phyloP scores from a whole-genome alignment of 208 protist genomes.

The Lotmaria passim region DNA sequence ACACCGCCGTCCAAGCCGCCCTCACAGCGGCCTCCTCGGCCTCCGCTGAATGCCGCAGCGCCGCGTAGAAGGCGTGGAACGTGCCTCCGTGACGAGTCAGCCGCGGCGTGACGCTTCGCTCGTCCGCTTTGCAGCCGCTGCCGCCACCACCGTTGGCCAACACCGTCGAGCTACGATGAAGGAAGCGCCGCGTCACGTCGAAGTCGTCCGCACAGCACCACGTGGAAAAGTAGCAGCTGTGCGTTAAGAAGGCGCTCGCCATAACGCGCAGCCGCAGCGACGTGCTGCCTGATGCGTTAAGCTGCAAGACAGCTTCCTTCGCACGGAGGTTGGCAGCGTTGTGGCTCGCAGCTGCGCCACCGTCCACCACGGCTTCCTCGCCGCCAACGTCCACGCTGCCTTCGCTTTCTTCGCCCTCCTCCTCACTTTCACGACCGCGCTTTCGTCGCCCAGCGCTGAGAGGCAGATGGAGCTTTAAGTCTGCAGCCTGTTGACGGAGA shows the following conservation, averaged over 20 bases:
- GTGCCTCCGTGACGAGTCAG: neutral
- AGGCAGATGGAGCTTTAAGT: neutral
- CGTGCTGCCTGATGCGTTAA: neutral
- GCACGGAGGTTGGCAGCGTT: neutral
- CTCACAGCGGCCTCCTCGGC: neutral
- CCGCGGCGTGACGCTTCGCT: neutral
- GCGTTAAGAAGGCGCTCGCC: conserved; percentile 6
- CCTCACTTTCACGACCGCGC: conserved; percentile 1
- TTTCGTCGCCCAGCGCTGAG: neutral
- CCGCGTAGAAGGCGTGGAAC: conserved; percentile 21
- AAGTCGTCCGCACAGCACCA: conserved; percentile 36
- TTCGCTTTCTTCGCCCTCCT: neutral
- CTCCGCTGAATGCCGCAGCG: conserved; percentile 5
- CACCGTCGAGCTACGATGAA: too few relatives aligned
- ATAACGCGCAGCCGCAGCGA: conserved; percentile 8
- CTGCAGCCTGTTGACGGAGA: neutral
- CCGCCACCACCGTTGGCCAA: too few relatives aligned
- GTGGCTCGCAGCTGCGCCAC: too few relatives aligned
- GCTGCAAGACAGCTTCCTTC: neutral
- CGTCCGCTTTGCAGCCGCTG: too few relatives aligned
- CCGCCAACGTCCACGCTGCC: too few relatives aligned
- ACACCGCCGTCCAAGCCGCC: neutral
- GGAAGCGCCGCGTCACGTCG: conserved; percentile 14
- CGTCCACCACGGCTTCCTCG: too few relatives aligned
- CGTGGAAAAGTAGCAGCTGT: conserved; percentile 27